Conservation (phyloP, 495 filamentous ascomycete species). For the Trichocladium uniseriatum region DNA sequence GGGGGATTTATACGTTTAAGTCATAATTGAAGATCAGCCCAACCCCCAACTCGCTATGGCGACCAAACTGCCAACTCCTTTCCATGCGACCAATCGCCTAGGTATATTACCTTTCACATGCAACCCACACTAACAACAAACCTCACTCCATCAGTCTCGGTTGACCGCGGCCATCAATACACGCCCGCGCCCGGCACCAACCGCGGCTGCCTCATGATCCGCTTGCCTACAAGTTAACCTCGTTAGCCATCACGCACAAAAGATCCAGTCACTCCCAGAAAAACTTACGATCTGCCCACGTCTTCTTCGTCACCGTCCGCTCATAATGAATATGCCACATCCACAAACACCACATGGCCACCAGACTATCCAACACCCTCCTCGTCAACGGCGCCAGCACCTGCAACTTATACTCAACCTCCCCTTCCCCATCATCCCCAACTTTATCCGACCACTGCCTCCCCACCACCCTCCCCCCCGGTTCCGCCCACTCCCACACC, state of each 20-base stretch:
- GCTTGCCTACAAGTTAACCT: not conserved
- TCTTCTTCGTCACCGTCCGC: not conserved
- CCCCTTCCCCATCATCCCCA: not conserved
- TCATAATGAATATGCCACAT: constrained; percentile 20
- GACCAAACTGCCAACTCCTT: too few relatives aligned
- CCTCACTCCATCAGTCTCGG: too few relatives aligned
- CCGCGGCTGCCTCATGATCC: not conserved
- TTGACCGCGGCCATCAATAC: too few relatives aligned
- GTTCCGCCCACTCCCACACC: constrained; percentile 21
- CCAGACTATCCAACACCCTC: constrained; percentile 22
- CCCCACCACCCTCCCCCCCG: constrained; percentile 19
- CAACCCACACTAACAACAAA: too few relatives aligned
- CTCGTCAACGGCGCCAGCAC: constrained; percentile 20
- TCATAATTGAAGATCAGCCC: too few relatives aligned
- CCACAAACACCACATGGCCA: constrained; percentile 30
- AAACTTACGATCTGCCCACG: constrained; percentile 1
- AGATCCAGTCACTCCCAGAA: not conserved
- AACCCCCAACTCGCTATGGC: too few relatives aligned
- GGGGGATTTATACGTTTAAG: too few relatives aligned
- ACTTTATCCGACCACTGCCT: constrained; percentile 1
- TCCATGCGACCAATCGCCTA: too few relatives aligned
- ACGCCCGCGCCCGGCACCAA: too few relatives aligned
- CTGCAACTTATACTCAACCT: constrained; percentile 12
- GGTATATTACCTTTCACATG: too few relatives aligned
- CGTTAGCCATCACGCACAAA: not conserved